Conservation (phyloP, 108 stramenopile genomes). For the Cylindrotheca closterium region DNA sequence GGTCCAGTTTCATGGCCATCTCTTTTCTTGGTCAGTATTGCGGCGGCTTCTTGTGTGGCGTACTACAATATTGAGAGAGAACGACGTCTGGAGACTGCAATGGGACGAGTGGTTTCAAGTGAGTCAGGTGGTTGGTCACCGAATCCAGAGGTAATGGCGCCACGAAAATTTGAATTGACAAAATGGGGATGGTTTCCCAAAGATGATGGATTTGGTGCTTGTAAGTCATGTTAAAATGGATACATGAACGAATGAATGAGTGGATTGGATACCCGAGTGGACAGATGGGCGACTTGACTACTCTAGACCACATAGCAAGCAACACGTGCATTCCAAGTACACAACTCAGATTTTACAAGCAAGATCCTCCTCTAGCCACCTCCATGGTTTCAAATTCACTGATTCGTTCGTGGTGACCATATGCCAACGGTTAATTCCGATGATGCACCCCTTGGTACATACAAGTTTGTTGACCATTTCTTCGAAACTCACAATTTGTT, state of each 20-base stretch:
- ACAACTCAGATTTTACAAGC: too few species aligned
- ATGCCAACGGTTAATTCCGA: not conserved
- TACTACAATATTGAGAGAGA: slow-evolving; percentile 88
- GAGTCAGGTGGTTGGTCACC: slow-evolving; percentile 83
- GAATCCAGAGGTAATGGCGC: slow-evolving; percentile 82
- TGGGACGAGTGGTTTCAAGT: slow-evolving; percentile 91
- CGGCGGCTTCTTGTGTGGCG: slow-evolving; percentile 74
- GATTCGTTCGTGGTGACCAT: not conserved
- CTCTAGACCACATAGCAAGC: too few species aligned
- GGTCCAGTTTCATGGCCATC: slow-evolving; percentile 86
- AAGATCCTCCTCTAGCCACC: too few species aligned
- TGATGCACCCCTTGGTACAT: too few species aligned
- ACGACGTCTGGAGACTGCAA: slow-evolving; percentile 83
- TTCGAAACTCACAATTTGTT: too few species aligned
- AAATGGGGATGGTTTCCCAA: slow-evolving; percentile 87
- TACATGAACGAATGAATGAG: not conserved
- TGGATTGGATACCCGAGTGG: too few species aligned
- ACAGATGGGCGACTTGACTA: too few species aligned
- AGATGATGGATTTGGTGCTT: slow-evolving; percentile 85
- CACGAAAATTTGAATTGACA: slow-evolving; percentile 73
- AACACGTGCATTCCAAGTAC: too few species aligned
- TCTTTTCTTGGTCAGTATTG: slow-evolving; percentile 76
- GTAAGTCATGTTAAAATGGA: slow-evolving; percentile 49
- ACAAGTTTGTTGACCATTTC: too few species aligned
- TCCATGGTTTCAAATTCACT: too few species aligned